phyloP scores from a whole-genome alignment of 768 basidiomycete genomes.

The Lyophyllum semitale region DNA sequence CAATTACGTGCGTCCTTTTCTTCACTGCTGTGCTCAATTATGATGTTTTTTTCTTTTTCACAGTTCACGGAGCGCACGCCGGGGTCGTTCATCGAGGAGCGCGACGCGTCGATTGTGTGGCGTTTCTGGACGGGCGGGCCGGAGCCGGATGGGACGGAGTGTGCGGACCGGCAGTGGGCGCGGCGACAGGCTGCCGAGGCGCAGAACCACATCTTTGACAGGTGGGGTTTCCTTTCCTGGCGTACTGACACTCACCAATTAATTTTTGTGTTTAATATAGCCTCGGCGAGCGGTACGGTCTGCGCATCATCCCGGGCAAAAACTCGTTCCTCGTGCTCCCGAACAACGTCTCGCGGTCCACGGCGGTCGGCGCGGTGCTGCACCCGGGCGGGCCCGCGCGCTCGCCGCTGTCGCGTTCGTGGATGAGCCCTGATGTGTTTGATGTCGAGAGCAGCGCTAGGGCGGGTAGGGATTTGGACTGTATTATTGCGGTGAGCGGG shows the following conservation, averaged over 20 bases:
- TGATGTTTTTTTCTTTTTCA: not conserved
- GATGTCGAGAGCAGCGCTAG: conserved; percentile 19
- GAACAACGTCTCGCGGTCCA: conserved; percentile 81
- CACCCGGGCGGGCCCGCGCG: conserved; percentile 60
- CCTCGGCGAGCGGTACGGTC: conserved; percentile 79
- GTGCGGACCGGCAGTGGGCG: conserved; percentile 76
- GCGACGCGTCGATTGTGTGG: conserved; percentile 83
- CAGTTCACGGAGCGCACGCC: conserved; percentile 91
- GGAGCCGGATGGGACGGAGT: conserved; percentile 28
- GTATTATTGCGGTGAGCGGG: conserved; percentile 65
- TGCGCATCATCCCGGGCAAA: conserved; percentile 80
- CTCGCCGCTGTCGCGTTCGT: conserved; percentile 36
- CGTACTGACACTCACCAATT: too few relatives aligned
- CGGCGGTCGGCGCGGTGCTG: conserved; percentile 78
- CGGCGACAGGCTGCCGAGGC: conserved; percentile 86
- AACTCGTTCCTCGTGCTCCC: conserved; percentile 84
- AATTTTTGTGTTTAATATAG: too few relatives aligned
- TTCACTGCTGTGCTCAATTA: not conserved
- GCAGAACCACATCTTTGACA: conserved; percentile 90
- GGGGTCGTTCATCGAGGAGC: conserved; percentile 81
- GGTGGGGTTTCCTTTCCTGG: conserved; percentile 29
- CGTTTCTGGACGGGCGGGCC: conserved; percentile 71
- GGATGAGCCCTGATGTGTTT: conserved; percentile 39
- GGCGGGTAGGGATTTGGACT: conserved; percentile 48
- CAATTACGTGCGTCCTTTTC: conserved; percentile 62